Conservation (phyloP, 1,284 basidiomycete genomes). For the Boletus chippewaensis region DNA sequence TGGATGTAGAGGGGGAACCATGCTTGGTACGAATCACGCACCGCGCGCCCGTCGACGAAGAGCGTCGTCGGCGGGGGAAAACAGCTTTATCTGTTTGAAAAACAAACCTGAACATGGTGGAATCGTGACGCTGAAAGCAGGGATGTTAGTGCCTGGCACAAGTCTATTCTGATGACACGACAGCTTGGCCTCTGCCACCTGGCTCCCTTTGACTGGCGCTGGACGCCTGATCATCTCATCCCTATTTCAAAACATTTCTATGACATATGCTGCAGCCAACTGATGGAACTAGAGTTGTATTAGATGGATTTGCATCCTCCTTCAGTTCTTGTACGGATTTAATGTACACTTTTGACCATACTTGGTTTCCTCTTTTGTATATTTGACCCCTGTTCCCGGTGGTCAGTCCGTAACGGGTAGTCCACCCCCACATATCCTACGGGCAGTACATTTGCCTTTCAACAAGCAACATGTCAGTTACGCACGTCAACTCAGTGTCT, state of each 20-base stretch:
- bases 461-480: slow-evolving; percentile 46
- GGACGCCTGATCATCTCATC: neutral
- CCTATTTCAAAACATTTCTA: neutral
- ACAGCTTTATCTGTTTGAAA: slow-evolving; percentile 10
- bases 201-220: neutral
- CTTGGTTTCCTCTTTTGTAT: too few relatives aligned
- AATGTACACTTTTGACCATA: too few relatives aligned
- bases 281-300: slow-evolving; percentile 11
- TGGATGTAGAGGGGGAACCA: neutral
- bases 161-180: slow-evolving; percentile 3
- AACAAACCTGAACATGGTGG: slow-evolving; percentile 2
- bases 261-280: neutral
- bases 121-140: neutral
- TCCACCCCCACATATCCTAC: neutral
- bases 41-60: slow-evolving; percentile 26
- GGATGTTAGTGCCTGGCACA: neutral
- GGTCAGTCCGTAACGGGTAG: neutral
- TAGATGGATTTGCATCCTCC: neutral
- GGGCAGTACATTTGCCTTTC: neutral
- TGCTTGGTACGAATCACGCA: slow-evolving; percentile 5
- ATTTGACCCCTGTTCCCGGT: neutral
- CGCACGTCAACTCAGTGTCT: slow-evolving; percentile 52
- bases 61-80: slow-evolving; percentile 29
- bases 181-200: too few relatives aligned
- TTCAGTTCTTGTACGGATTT: neutral